Evolutionary conservation across 495 filamentous ascomycete genomes (phyloP).

Genomic region (Neurospora sp.): DNA sequence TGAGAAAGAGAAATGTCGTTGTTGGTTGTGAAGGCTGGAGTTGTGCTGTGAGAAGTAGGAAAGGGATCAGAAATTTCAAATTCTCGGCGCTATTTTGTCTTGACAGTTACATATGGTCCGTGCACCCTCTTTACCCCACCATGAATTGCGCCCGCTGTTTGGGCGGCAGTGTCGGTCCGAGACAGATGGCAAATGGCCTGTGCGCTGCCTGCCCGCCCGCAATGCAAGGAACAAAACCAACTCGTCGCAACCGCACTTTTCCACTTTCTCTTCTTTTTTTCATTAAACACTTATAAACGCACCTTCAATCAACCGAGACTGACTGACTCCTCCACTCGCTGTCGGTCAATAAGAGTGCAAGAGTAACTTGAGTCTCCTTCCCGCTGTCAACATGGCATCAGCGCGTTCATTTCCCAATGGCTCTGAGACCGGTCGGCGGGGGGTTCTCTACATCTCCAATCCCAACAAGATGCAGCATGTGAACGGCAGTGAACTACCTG

Average conservation of each 20-base stretch:
- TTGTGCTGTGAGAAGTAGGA: background rate
- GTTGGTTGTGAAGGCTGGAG: background rate
- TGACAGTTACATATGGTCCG: background rate
- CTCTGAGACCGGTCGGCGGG: background rate
- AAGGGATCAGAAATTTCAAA: background rate
- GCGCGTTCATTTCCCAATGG: background rate
- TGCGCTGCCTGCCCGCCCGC: background rate
- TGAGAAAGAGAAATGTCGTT: background rate
- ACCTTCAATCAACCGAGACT: slow-evolving; percentile 44
- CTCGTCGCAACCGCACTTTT: background rate
- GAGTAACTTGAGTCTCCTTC: slow-evolving; percentile 15
- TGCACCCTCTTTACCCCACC: background rate
- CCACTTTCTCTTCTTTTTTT: slow-evolving; percentile 15
- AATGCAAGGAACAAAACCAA: background rate
- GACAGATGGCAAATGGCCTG: background rate
- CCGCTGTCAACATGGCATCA: background rate
- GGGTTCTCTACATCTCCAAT: background rate
- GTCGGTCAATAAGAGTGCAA: slow-evolving; percentile 44
- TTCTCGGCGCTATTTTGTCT: background rate
- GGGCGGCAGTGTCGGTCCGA: slow-evolving; percentile 2
- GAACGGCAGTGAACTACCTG: background rate
- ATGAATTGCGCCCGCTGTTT: slow-evolving; percentile 6
- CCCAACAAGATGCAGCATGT: background rate
- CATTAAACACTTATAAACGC: slow-evolving; percentile 33
- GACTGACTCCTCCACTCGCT: slow-evolving; percentile 28